Percentiles rank a stretch among this genome's conserved stretches.
Conservation (phyloP, 2,329 filamentous ascomycete genomes). For the Didymella segeticola region DNA sequence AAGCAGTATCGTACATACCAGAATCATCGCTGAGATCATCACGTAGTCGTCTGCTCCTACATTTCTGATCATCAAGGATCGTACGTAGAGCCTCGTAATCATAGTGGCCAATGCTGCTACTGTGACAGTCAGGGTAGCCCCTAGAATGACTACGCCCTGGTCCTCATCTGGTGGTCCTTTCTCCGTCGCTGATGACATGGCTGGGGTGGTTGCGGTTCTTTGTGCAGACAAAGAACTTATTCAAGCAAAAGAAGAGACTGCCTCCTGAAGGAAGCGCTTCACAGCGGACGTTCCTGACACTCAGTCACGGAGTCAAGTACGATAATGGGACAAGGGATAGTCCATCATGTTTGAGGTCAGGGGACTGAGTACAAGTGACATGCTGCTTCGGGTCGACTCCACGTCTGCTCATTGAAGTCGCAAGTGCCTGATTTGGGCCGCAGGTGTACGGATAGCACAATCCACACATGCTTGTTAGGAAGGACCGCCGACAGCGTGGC, state of each 20-base stretch:
- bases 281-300: neutral
- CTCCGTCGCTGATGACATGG: neutral
- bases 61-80: constrained; percentile 57
- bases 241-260: neutral
- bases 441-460: neutral
- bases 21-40: constrained; percentile 52
- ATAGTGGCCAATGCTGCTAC: constrained; percentile 51
- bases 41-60: constrained; percentile 59
- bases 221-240: neutral
- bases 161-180: constrained; percentile 37
- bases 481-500: neutral
- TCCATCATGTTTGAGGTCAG: neutral
- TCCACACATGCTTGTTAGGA: neutral
- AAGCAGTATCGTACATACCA: constrained; percentile 27
- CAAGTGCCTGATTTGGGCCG: neutral
- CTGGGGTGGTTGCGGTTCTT: neutral
- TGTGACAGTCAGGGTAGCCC: constrained; percentile 51
- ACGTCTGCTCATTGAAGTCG: neutral
- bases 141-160: constrained; percentile 50
- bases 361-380: neutral
- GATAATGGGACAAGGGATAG: neutral
- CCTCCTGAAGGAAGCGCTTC: neutral
- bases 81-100: constrained; percentile 55
- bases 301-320: neutral
- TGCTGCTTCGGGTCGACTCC: neutral